Percentiles rank a stretch among this genome's conserved stretches.
These are phyloP conservation scores for Dryas integrifolia DNA, from an alignment of 331 rosid genomes.

Conservation along the genomic window DNA sequence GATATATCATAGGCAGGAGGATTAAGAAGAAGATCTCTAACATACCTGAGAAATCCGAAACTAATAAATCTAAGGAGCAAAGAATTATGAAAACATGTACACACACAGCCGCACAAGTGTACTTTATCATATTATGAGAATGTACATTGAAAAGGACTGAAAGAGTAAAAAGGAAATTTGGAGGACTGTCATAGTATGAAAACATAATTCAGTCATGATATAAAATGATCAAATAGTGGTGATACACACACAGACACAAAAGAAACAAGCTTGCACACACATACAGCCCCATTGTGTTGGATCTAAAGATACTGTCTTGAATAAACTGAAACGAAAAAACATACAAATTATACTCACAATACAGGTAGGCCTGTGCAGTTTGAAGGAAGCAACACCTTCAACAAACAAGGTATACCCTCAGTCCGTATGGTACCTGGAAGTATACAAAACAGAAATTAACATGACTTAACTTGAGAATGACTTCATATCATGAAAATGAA, in stretches of 20 bases:
- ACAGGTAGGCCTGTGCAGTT: conserved; percentile 77
- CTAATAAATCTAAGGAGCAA: conserved; percentile 7
- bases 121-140: not conserved
- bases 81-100: not conserved
- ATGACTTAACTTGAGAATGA: conserved; percentile 8
- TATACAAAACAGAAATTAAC: conserved; percentile 14
- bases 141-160: not conserved
- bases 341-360: conserved; percentile 47
- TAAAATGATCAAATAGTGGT: not conserved
- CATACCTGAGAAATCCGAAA: conserved; percentile 49
- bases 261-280: not conserved
- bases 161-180: not conserved
- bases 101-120: not conserved
- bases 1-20: conserved; percentile 92
- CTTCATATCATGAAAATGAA: not conserved
- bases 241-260: not conserved
- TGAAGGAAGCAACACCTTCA: conserved; percentile 79
- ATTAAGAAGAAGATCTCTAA: conserved; percentile 87
- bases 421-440: conserved; percentile 80
- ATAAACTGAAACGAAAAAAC: not conserved
- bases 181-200: not conserved
- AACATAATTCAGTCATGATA: not conserved
- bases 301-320: not conserved
- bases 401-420: conserved; percentile 91
- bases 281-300: not conserved